These are phyloP conservation scores for Elsinoe perseae DNA, from an alignment of 2,329 filamentous ascomycete species.

Conservation along the genomic window DNA sequence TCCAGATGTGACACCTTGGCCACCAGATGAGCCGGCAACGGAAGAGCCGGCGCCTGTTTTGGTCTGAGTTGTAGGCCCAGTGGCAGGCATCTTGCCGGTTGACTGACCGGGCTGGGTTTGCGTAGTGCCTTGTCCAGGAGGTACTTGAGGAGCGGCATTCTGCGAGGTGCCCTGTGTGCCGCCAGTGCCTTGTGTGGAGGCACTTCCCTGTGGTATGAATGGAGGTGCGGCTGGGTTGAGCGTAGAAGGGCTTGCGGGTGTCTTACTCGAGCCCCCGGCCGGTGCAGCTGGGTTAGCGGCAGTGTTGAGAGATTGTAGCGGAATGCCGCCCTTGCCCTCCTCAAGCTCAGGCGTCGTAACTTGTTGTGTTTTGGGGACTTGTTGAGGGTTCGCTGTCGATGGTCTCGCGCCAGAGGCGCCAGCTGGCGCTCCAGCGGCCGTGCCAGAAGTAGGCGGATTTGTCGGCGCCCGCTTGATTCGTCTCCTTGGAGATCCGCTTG, in stretches of 20 bases:
- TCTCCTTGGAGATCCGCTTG: not conserved
- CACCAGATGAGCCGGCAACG: not conserved
- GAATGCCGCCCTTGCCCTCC: not conserved
- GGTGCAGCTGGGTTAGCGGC: not conserved
- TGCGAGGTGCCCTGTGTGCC: not conserved
- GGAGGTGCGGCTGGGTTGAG: not conserved
- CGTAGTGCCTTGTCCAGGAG: not conserved
- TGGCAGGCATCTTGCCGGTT: not conserved
- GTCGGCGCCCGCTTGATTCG: not conserved
- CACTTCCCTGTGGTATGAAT: not conserved
- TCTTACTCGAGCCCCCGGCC: not conserved
- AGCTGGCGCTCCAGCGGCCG: not conserved
- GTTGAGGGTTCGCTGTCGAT: no score
- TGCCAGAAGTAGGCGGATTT: not conserved
- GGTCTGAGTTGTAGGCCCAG: not conserved
- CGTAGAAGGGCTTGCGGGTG: not conserved
- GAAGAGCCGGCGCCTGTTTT: not conserved
- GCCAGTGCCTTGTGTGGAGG: not conserved
- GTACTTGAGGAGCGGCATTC: not conserved
- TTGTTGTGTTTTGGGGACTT: not conserved
- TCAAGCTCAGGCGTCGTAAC: not conserved
- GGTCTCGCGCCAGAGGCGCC: no score
- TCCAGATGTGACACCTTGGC: not conserved
- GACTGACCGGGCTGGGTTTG: not conserved
- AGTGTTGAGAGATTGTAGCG: not conserved